Percentiles rank a stretch among this genome's conserved stretches.
Conservation (phyloP, 805 yeast genomes). For the Nakazawaea wickerhamii region DNA sequence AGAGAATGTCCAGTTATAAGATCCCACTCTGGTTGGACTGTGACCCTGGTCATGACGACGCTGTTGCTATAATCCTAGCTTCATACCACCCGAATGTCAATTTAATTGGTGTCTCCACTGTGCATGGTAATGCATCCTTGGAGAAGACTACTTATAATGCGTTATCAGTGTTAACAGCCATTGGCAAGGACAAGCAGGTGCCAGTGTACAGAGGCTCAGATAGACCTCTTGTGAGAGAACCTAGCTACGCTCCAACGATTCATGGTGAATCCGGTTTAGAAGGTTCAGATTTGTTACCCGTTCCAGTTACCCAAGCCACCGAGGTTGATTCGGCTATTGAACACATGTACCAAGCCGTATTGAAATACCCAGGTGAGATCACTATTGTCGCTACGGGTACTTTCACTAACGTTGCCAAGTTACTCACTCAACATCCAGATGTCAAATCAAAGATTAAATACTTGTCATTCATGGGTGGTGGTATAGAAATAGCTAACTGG, state of each 20-base stretch:
- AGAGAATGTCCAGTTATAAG: constrained; percentile 12
- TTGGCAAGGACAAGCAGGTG: constrained; percentile 40
- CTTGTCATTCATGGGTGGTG: constrained; percentile 37
- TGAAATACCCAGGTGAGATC: constrained; percentile 22
- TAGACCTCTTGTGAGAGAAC: constrained; percentile 47
- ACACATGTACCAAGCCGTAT: constrained; percentile 22
- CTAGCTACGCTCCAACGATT: constrained; percentile 52
- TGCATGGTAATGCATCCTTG: constrained; percentile 66
- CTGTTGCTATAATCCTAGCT: constrained; percentile 65
- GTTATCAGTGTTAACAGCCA: constrained; percentile 57
- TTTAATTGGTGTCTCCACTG: constrained; percentile 67
- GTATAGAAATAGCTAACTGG: constrained; percentile 28
- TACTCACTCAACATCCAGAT: constrained; percentile 28
- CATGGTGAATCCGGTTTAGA: constrained; percentile 78
- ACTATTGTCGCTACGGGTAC: constrained; percentile 38
- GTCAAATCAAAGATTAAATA: constrained; percentile 24
- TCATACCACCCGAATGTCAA: constrained; percentile 53
- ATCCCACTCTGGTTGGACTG: constrained; percentile 86
- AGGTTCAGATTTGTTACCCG: constrained; percentile 60
- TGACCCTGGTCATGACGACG: constrained; percentile 91
- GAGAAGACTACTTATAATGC: constrained; percentile 66
- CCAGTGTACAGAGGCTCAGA: constrained; percentile 66
- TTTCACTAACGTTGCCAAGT: constrained; percentile 32
- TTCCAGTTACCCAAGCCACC: constrained; percentile 28
- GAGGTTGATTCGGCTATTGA: constrained; percentile 23